Percentiles rank a stretch among this genome's conserved stretches.
These are phyloP conservation scores for Mycena floridula DNA, from an alignment of 768 basidiomycete genomes.

Conservation along the genomic window DNA sequence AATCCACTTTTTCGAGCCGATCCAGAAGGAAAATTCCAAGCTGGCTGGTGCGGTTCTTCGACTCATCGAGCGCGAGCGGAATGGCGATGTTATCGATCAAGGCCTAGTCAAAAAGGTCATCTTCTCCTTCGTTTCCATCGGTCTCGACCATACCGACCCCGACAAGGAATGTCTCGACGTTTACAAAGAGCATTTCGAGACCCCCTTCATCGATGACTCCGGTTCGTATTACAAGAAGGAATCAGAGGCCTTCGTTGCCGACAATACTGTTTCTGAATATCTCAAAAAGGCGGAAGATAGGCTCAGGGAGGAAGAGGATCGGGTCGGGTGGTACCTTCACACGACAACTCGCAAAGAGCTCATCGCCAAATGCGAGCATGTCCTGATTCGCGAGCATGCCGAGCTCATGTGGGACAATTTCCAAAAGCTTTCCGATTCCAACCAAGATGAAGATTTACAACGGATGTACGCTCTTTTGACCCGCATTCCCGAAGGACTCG, in stretches of 20 bases:
- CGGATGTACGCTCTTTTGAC: too few species aligned
- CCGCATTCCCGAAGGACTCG: too few species aligned
- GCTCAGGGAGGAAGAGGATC: conserved; percentile 89
- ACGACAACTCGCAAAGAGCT: too few species aligned
- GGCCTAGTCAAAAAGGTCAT: conserved; percentile 91
- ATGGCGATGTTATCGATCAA: conserved; percentile 91
- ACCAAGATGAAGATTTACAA: too few species aligned
- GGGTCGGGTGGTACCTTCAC: conserved; percentile 86
- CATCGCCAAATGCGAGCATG: too few species aligned
- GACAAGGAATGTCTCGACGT: conserved; percentile 91
- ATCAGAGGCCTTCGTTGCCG: conserved; percentile 83
- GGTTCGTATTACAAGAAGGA: conserved; percentile 90
- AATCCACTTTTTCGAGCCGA: conserved; percentile 78
- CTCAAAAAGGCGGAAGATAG: conserved; percentile 92
- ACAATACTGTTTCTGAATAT: conserved; percentile 90
- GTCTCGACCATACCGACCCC: conserved; percentile 86
- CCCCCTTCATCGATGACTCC: conserved; percentile 82
- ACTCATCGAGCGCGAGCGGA: conserved; percentile 88
- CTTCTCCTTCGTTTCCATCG: conserved; percentile 91
- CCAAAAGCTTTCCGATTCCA: too few species aligned
- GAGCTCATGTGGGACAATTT: too few species aligned
- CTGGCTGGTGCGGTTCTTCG: conserved; percentile 83
- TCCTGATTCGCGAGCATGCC: too few species aligned
- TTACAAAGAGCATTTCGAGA: conserved; percentile 88
- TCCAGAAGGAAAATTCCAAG: conserved; percentile 76